Percentiles rank a stretch among this genome's conserved stretches.
phyloP scores from a whole-genome alignment of 2,329 filamentous ascomycete species.

The Teratosphaeria pseudoeucalypti region DNA sequence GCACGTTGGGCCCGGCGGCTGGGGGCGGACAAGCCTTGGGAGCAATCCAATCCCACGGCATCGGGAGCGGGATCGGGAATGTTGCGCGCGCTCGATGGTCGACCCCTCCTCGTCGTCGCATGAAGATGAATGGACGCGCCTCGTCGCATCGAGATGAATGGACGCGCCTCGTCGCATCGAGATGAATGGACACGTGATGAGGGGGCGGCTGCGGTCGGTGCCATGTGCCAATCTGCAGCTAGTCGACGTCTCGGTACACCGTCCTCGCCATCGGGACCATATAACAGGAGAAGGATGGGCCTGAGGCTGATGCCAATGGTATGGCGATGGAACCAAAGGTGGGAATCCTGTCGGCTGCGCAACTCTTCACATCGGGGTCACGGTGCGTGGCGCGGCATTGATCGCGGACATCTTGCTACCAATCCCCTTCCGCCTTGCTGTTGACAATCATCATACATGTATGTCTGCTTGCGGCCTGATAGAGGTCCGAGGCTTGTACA shows the following conservation, averaged over 20 bases:
- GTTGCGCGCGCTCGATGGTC: background rate
- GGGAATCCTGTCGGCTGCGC: background rate
- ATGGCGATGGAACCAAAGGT: background rate
- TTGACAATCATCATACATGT: too few species aligned
- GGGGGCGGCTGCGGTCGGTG: background rate
- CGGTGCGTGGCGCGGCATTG: too few species aligned
- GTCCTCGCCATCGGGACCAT: background rate
- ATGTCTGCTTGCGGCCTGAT: too few species aligned
- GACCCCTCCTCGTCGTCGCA: background rate
- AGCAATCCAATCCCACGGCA: too few species aligned
- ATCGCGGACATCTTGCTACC: too few species aligned
- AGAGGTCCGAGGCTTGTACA: too few species aligned
- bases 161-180: background rate
- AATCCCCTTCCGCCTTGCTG: too few species aligned
- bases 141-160: background rate
- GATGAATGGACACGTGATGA: background rate
- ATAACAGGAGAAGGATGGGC: background rate
- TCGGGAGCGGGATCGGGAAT: background rate
- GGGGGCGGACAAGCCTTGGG: too few species aligned
- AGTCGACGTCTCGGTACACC: background rate
- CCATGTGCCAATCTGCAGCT: background rate
- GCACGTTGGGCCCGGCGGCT: too few species aligned
- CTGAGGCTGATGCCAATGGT: background rate
- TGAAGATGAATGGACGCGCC: background rate
- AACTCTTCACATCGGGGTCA: too few species aligned